phyloP scores from a whole-genome alignment of 2,329 filamentous ascomycete genomes.

The Verticillium dahliae region DNA sequence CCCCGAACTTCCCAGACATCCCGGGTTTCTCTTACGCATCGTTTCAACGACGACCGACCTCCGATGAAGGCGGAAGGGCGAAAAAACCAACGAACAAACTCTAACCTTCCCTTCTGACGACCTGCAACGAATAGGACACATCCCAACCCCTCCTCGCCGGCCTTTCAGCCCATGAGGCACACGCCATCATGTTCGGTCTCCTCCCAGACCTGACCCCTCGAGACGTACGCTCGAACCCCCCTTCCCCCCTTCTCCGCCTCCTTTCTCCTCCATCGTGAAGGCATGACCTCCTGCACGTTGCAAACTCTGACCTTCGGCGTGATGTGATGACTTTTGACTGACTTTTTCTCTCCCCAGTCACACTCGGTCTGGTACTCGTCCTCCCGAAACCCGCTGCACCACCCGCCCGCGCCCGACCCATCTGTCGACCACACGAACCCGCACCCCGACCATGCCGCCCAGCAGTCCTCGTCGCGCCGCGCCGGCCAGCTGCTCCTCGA shows the following conservation, averaged over 20 bases:
- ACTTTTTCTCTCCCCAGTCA: constrained; percentile 38
- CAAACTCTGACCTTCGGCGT: neutral
- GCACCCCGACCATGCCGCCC: constrained; percentile 14
- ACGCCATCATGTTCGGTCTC: constrained; percentile 48
- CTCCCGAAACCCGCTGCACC: constrained; percentile 43
- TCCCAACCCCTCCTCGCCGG: neutral
- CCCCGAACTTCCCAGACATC: neutral
- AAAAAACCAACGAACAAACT: neutral
- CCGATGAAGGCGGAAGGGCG: neutral
- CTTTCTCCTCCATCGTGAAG: neutral
- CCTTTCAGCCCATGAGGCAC: neutral
- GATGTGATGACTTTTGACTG: neutral
- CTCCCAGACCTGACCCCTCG: constrained; percentile 63
- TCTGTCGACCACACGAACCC: constrained; percentile 19
- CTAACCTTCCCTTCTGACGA: neutral
- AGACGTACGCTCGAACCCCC: constrained; percentile 52
- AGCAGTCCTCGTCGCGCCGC: constrained; percentile 16
- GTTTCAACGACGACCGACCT: neutral
- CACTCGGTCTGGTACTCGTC: constrained; percentile 70
- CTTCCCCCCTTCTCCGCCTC: neutral
- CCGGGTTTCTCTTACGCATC: neutral
- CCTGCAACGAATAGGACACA: neutral
- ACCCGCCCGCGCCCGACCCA: constrained; percentile 25
- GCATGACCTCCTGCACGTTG: neutral
- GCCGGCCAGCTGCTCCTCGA: constrained; percentile 41